Conservation (phyloP, 1,284 basidiomycete genomes). For the Cryptococcus floricola region DNA sequence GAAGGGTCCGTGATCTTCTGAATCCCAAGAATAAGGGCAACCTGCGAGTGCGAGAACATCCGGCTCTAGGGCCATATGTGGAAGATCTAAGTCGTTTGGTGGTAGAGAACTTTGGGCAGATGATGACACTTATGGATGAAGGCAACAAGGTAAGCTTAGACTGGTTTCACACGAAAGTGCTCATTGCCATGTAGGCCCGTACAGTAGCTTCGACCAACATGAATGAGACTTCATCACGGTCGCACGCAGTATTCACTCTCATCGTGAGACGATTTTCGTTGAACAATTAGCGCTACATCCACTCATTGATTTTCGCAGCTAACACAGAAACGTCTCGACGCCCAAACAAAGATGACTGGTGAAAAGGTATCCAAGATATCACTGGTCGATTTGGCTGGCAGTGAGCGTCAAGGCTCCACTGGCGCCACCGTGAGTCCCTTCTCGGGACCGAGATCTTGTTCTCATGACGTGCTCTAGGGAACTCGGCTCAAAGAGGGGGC, state of each 20-base stretch:
- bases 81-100: slow-evolving; percentile 93
- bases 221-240: slow-evolving; percentile 99
- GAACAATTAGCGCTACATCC: no score
- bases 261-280: slow-evolving; percentile 50
- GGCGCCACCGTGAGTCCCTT: slow-evolving; percentile 67
- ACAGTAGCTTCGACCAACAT: slow-evolving; percentile 99
- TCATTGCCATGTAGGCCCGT: slow-evolving; percentile 57
- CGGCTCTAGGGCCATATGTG: slow-evolving; percentile 88
- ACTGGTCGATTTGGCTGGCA: slow-evolving; percentile 93
- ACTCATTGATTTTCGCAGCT: slow-evolving; percentile 48
- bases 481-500: slow-evolving; percentile 91
- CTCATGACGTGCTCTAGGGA: slow-evolving; percentile 50
- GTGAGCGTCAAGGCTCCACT: slow-evolving; percentile 91
- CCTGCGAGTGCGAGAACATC: slow-evolving; percentile 93
- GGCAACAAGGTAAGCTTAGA: slow-evolving; percentile 70
- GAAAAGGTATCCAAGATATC: slow-evolving; percentile 96
- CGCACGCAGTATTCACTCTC: slow-evolving; percentile 95
- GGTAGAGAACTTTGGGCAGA: slow-evolving; percentile 85
- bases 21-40: slow-evolving; percentile 96
- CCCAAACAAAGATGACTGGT: slow-evolving; percentile 76
- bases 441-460: background rate
- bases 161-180: background rate
- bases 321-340: slow-evolving; percentile 82
- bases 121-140: slow-evolving; percentile 99
- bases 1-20: slow-evolving; percentile 74